phyloP scores from a whole-genome alignment of 805 yeast species.

The Candida peoriensis region DNA sequence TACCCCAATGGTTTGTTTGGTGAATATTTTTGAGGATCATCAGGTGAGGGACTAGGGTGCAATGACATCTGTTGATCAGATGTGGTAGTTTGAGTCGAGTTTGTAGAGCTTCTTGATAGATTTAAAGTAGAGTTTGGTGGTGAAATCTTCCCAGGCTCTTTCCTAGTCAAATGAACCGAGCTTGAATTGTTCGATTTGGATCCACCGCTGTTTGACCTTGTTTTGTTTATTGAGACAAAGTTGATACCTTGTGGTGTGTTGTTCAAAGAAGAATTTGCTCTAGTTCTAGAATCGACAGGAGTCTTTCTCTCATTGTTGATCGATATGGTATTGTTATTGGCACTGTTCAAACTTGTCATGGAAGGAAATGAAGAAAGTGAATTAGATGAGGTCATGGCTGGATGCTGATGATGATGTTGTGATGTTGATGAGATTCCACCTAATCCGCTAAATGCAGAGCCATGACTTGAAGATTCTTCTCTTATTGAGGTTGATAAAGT shows the following conservation, averaged over 20 bases:
- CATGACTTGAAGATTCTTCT: constrained; percentile 12
- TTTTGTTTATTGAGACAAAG: constrained; percentile 3
- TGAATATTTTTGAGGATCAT: too few species aligned
- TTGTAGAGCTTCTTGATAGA: constrained; percentile 9
- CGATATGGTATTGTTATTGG: constrained; percentile 10
- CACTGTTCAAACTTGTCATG: constrained; percentile 16
- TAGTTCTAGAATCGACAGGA: constrained; percentile 7
- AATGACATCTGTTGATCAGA: too few species aligned
- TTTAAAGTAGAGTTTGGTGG: constrained; percentile 1
- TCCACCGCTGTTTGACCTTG: constrained; percentile 6
- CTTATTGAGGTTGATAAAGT: constrained; percentile 14
- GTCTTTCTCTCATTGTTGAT: constrained; percentile 12
- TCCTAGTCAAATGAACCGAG: constrained; percentile 1
- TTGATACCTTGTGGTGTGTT: constrained; percentile 1
- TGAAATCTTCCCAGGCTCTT: constrained; percentile 9
- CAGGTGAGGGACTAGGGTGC: too few species aligned
- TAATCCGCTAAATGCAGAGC: neutral
- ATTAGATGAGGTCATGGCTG: neutral
- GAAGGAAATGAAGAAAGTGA: constrained; percentile 13
- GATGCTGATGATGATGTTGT: too few species aligned
- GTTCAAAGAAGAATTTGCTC: constrained; percentile 8
- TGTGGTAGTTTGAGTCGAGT: neutral
- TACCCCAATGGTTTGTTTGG: neutral
- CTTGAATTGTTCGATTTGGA: too few species aligned
- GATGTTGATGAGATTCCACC: too few species aligned